phyloP scores from a whole-genome alignment of 1,139 yeast species.

The Arxiozyma bovina region DNA sequence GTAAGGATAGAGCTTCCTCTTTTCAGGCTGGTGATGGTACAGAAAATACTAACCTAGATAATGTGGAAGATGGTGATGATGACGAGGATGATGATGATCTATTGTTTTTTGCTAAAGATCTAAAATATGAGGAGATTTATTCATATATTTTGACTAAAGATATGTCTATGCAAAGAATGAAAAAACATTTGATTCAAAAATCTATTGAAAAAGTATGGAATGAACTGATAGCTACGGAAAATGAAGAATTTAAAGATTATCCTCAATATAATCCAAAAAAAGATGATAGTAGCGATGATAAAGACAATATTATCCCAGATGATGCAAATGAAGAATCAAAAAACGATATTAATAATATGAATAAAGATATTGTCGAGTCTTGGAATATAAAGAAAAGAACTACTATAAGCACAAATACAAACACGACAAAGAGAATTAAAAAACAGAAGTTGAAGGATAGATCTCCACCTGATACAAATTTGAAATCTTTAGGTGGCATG shows the following conservation, averaged over 20 bases:
- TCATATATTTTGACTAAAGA: slow-evolving; percentile 54
- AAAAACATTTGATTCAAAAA: slow-evolving; percentile 49
- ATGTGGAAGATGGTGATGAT: slow-evolving; percentile 29
- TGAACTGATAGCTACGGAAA: slow-evolving; percentile 33
- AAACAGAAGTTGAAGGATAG: slow-evolving; percentile 42
- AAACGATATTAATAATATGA: slow-evolving; percentile 54
- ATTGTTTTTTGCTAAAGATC: slow-evolving; percentile 53
- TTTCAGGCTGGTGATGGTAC: neutral
- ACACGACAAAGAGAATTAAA: slow-evolving; percentile 24
- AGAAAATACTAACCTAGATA: slow-evolving; percentile 6
- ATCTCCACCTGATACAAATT: slow-evolving; percentile 57
- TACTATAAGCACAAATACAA: slow-evolving; percentile 8
- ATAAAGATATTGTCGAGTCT: slow-evolving; percentile 62
- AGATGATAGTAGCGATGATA: slow-evolving; percentile 20
- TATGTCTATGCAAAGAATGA: slow-evolving; percentile 56
- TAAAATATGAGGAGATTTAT: slow-evolving; percentile 43
- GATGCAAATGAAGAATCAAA: slow-evolving; percentile 49
- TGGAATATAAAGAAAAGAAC: slow-evolving; percentile 39
- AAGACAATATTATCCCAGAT: slow-evolving; percentile 26
- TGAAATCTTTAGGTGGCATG: slow-evolving; percentile 82
- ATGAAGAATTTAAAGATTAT: slow-evolving; percentile 38
- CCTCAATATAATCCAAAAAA: slow-evolving; percentile 24
- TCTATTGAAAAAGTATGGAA: slow-evolving; percentile 48
- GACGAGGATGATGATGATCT: slow-evolving; percentile 29
- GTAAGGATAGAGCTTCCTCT: neutral